phyloP scores from a whole-genome alignment of 2,329 filamentous ascomycete species.

The Didymellaceae sp. region DNA sequence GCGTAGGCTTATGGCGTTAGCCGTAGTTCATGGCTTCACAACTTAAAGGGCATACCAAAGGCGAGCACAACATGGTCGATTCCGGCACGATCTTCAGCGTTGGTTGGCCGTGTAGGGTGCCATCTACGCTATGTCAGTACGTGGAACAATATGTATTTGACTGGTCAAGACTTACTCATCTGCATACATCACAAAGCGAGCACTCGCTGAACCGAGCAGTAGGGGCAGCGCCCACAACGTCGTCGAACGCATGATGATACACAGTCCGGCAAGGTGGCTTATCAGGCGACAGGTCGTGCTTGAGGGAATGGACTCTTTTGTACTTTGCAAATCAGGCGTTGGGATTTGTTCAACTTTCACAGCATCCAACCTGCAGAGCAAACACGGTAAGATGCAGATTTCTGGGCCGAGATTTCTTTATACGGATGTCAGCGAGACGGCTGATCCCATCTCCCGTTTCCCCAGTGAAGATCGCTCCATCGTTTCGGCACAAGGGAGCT shows the following conservation, averaged over 20 bases:
- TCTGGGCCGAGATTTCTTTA: slow-evolving; percentile 9
- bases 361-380: slow-evolving; percentile 17
- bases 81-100: slow-evolving; percentile 37
- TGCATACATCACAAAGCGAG: slow-evolving; percentile 42
- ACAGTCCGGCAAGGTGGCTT: neutral
- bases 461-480: slow-evolving; percentile 13
- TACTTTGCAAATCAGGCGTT: neutral
- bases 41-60: slow-evolving; percentile 24
- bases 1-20: slow-evolving; percentile 36
- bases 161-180: slow-evolving; percentile 36
- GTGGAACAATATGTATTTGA: neutral
- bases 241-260: slow-evolving; percentile 31
- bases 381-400: slow-evolving; percentile 14
- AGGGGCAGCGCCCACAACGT: slow-evolving; percentile 21
- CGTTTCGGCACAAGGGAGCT: slow-evolving; percentile 16
- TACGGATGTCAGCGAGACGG: slow-evolving; percentile 8
- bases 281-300: neutral
- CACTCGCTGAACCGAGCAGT: slow-evolving; percentile 20
- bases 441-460: slow-evolving; percentile 16
- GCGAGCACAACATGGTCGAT: slow-evolving; percentile 47
- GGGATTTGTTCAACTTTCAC: slow-evolving; percentile 1
- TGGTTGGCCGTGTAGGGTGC: slow-evolving; percentile 41
- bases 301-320: slow-evolving; percentile 2
- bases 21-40: neutral
- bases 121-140: slow-evolving; percentile 29